Evolutionary conservation across 139 green algal genomes (phyloP).

Genomic region (Haematococcus lacustris): DNA sequence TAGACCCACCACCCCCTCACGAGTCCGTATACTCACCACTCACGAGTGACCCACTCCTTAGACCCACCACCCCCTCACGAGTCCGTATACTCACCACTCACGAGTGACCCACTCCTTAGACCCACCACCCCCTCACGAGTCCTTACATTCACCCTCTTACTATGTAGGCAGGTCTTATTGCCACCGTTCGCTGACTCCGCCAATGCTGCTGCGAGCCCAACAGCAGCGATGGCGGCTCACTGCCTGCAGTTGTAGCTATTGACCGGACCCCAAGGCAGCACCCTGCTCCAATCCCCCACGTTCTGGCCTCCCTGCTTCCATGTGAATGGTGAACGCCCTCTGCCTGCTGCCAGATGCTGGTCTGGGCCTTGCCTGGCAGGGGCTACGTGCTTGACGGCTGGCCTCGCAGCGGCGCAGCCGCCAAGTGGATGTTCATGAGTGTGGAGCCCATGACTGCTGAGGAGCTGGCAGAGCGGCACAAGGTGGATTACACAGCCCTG

Average conservation of each 20-base stretch:
- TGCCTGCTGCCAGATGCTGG: not conserved
- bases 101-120: no score
- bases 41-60: no score
- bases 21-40: no score
- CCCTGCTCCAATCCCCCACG: not conserved
- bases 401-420: constrained; percentile 14
- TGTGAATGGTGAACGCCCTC: not conserved
- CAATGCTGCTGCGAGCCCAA: no score
- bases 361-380: no score
- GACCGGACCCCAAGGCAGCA: not conserved
- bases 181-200: not conserved
- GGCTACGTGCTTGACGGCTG: constrained; percentile 42
- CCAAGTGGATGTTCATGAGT: constrained; percentile 23
- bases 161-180: not conserved
- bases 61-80: no score
- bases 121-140: no score
- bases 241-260: not conserved
- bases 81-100: no score
- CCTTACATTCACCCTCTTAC: no score
- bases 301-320: not conserved
- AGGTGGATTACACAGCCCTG: no score
- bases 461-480: constrained; percentile 4
- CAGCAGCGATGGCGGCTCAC: no score
- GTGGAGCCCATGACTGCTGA: constrained; percentile 11
- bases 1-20: no score